Conservation (phyloP, 2,329 filamentous ascomycete genomes). For the Nannizzia gypsea region DNA sequence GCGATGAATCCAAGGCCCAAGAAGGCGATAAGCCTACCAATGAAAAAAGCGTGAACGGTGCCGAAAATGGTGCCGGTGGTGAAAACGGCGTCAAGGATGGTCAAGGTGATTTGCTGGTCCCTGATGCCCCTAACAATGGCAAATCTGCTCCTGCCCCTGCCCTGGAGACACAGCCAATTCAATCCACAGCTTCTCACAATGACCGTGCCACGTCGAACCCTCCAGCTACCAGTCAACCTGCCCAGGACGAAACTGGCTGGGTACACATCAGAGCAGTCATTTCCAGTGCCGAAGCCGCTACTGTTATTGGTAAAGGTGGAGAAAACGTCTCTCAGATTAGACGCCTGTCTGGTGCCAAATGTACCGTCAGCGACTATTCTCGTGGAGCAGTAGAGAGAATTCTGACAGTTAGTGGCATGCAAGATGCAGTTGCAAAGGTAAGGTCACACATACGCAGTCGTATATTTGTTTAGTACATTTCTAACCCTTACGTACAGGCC, state of each 20-base stretch:
- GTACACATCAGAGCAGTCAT: constrained; percentile 96
- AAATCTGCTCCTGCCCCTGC: constrained; percentile 35
- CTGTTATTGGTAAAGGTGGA: constrained; percentile 94
- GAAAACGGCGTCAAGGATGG: constrained; percentile 43
- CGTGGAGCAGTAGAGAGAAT: constrained; percentile 96
- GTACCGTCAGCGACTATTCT: constrained; percentile 96
- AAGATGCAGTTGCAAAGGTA: constrained; percentile 95
- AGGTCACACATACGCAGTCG: constrained; percentile 19
- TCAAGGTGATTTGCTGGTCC: constrained; percentile 58
- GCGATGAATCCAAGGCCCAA: constrained; percentile 25
- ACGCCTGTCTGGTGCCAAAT: constrained; percentile 89
- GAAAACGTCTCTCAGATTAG: constrained; percentile 98
- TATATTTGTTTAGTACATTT: constrained; percentile 2
- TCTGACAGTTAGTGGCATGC: constrained; percentile 87
- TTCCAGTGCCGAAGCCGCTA: constrained; percentile 91
- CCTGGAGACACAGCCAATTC: constrained; percentile 47
- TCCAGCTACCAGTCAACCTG: constrained; percentile 30
- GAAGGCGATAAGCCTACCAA: constrained; percentile 34
- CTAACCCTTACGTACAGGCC: constrained; percentile 40
- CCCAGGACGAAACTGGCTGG: constrained; percentile 87
- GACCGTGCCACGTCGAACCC: constrained; percentile 36
- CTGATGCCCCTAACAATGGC: constrained; percentile 49
- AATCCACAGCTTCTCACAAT: constrained; percentile 45
- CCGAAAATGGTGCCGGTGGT: constrained; percentile 7
- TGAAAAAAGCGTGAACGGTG: constrained; percentile 24